Base-by-base conservation (phyloP, 371 early-diverging fungal species). In the Mucor ambiguus region DNA sequence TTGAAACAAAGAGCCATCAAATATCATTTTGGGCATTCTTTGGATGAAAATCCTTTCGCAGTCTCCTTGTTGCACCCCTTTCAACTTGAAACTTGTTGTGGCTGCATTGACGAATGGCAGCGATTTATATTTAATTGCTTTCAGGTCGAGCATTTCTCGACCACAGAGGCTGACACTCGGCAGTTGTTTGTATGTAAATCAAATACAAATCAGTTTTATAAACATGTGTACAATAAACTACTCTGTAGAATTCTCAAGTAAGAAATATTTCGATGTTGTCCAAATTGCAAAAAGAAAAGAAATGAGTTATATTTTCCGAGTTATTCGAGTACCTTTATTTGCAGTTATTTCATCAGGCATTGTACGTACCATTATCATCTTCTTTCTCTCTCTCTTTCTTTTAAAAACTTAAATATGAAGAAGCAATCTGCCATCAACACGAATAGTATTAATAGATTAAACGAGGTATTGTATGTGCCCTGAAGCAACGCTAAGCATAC, bases 201-300 rank as follows among this genome's bases (percentile, higher is more conserved):
- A 28, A 52, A 52, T 28, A 52, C 28, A 52, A 26, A 28, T 28
- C 22, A 52, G 26, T 16, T 5, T 26, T 28, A 14, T 28, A 52
- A 52, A 28, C 52, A 28, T 52, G 28, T 52, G 28, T 14, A 16
- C 14, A 52, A 6, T 52, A 3, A 52, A 28, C 9, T 24, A 22
- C 11, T 14, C 14, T 28, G 14, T 16, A 52, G 26, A 52, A 52
- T 52, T 52, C 52, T 28, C 24, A 46, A 46, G 11, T 18, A 20
- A 26, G 30, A 43, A 57, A 38, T 43, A 61, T 70, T 70, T 70
- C 41, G 70, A 70, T 70, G 63, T 54, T 61, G 70, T 48, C 70
- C 54, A 65, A 70, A 49, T 41, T 41, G 41, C 29, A 60, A 60
- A 24, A 35, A 30, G 43, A 24, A 49, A 30, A 24, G 12, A 41